Percentiles rank a stretch among this genome's conserved stretches.
Evolutionary conservation across 1,139 yeast species (phyloP).

Genomic region (Hyphopichia buzzinii): DNA sequence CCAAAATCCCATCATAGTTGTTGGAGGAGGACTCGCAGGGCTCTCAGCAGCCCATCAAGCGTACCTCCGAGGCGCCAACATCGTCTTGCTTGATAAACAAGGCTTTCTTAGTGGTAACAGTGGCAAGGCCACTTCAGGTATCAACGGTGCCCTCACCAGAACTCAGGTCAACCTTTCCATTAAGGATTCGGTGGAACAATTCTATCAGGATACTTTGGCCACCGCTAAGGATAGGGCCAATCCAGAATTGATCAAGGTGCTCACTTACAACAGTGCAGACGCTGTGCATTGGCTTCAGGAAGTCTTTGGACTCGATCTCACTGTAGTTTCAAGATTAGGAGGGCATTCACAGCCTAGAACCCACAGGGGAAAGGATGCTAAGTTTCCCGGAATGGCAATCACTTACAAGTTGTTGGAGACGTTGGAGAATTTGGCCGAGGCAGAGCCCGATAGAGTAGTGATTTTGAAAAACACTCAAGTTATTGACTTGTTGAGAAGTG

Average conservation of each 20-base stretch:
- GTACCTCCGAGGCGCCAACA: slow-evolving; percentile 53
- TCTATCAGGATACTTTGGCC: slow-evolving; percentile 62
- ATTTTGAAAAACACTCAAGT: slow-evolving; percentile 57
- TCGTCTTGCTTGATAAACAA: slow-evolving; percentile 61
- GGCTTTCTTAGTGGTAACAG: slow-evolving; percentile 74
- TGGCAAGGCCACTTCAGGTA: slow-evolving; percentile 80
- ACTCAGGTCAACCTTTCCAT: slow-evolving; percentile 54
- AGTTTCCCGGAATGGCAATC: slow-evolving; percentile 76
- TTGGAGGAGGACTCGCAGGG: slow-evolving; percentile 84
- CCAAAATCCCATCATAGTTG: slow-evolving; percentile 52
- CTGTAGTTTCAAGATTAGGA: slow-evolving; percentile 68
- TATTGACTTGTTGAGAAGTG: slow-evolving; percentile 45
- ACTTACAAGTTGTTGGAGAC: slow-evolving; percentile 59
- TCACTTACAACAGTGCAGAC: slow-evolving; percentile 51
- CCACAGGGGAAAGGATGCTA: slow-evolving; percentile 65
- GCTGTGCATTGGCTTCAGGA: slow-evolving; percentile 76
- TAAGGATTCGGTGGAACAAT: slow-evolving; percentile 55
- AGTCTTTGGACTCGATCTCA: slow-evolving; percentile 56
- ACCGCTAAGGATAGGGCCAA: slow-evolving; percentile 67
- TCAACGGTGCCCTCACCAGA: slow-evolving; percentile 69
- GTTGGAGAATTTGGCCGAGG: slow-evolving; percentile 48
- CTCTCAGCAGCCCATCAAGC: slow-evolving; percentile 72
- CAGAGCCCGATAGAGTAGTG: slow-evolving; percentile 50
- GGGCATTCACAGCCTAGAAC: slow-evolving; percentile 77
- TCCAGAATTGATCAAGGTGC: slow-evolving; percentile 48